Base-by-base conservation (phyloP, 805 yeast genomes). In the Phaffomyces thermotolerans region DNA sequence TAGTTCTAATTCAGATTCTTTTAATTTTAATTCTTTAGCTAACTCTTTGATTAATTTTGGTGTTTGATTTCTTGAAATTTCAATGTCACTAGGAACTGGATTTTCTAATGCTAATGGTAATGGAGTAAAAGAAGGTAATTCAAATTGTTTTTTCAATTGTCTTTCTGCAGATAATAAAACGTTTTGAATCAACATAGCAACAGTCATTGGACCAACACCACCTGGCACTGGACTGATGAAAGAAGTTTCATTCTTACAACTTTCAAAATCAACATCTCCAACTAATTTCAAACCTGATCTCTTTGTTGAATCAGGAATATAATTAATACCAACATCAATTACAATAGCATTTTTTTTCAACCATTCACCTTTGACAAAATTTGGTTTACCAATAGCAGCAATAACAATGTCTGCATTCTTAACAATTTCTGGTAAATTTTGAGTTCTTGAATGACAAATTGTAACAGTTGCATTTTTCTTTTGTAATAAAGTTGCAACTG, bases 141-240 rank as follows among this genome's bases (percentile, higher is more conserved):
- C 45, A 20, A 39, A 36, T 18, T 39, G 36, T 17, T 39, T 24
- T 27, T 36, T 31, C 7, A 45, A 20, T 24, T 42, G 44, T 43
- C 75, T 67, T 55, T 82, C 72, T 18, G 98, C 95, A 41, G 96
- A 87, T 51, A 76, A 73, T 45, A 80, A 71, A 10, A 91, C 91
- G 59, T 93, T 91, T 51, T 83, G 76, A 49, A 90, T 76, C 48
- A 91, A 77, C 96, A 90, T 89, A 34, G 96, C 96, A 39, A 91
- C 97, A 24, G 99, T 91, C 98, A 91, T 91, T 51, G 99, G 99
- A 34, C 99, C 99, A 50, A 91, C 98, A 56, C 98, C 98, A 61
- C 98, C 98, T 29, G 99, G 99, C 44, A 91, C 99, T 15, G 99
- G 99, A 6, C 98, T 90, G 50, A 93, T 76, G 54, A 73, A 76